A percentile compares a stretch with the other conserved stretches of the same genome.
Evolutionary conservation across 1,139 yeast genomes (phyloP).

Genomic region (Kurtzmaniella natalensis): DNA sequence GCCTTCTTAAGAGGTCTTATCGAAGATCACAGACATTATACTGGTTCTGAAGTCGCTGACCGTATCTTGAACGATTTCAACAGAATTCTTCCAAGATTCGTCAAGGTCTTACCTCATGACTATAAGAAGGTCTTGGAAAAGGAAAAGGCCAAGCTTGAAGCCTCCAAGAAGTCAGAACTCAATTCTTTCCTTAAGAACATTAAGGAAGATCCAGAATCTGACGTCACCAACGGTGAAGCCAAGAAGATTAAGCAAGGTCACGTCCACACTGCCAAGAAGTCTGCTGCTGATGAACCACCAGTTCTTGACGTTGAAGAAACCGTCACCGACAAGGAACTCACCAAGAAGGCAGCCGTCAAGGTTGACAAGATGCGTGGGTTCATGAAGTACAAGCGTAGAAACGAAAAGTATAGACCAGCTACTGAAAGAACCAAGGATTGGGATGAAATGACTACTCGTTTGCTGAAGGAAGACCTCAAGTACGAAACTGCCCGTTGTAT

Average conservation of each 20-base stretch:
- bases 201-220: slow-evolving; percentile 78
- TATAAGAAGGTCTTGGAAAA: slow-evolving; percentile 85
- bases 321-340: slow-evolving; percentile 61
- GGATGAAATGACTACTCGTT: slow-evolving; percentile 82
- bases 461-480: slow-evolving; percentile 80
- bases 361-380: slow-evolving; percentile 86
- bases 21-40: slow-evolving; percentile 94
- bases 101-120: slow-evolving; percentile 88
- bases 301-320: slow-evolving; percentile 89
- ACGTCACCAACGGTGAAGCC: slow-evolving; percentile 84
- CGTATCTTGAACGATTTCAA: slow-evolving; percentile 81
- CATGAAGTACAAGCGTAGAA: slow-evolving; percentile 87
- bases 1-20: slow-evolving; percentile 91
- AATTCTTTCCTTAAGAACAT: slow-evolving; percentile 58
- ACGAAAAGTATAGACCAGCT: slow-evolving; percentile 81
- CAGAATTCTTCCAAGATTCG: slow-evolving; percentile 82
- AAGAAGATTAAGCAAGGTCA: slow-evolving; percentile 48
- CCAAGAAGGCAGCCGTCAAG: slow-evolving; percentile 58
- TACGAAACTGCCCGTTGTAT: slow-evolving; percentile 98
- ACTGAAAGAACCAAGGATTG: slow-evolving; percentile 80
- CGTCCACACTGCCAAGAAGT: slow-evolving; percentile 30
- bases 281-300: slow-evolving; percentile 60
- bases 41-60: slow-evolving; percentile 87
- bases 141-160: slow-evolving; percentile 65
- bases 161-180: slow-evolving; percentile 61